phyloP scores from a whole-genome alignment of 2,329 filamentous ascomycete genomes.

The Aquanectria penicillioides region DNA sequence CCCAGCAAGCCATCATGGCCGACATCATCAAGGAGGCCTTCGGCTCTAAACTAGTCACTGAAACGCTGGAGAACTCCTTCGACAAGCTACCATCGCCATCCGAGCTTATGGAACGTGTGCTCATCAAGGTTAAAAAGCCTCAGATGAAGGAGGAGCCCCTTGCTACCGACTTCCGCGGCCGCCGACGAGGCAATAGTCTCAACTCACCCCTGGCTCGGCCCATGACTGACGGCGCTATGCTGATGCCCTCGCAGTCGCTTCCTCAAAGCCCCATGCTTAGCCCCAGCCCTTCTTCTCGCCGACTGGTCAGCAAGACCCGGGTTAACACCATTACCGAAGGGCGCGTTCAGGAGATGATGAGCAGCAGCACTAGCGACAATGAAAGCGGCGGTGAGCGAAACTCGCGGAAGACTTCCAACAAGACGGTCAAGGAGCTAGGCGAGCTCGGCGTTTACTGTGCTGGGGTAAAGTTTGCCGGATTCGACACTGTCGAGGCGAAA shows the following conservation, averaged over 20 bases:
- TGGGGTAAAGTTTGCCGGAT: constrained; percentile 84
- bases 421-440: constrained; percentile 85
- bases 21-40: constrained; percentile 88
- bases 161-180: constrained; percentile 50
- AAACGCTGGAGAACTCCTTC: constrained; percentile 75
- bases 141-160: constrained; percentile 54
- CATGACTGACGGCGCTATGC: constrained; percentile 63
- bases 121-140: constrained; percentile 95
- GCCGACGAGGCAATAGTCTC: constrained; percentile 74
- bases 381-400: constrained; percentile 73
- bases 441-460: constrained; percentile 83
- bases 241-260: constrained; percentile 61
- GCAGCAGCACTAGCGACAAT: constrained; percentile 80
- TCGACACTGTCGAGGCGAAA: constrained; percentile 81
- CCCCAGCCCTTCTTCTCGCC: constrained; percentile 62
- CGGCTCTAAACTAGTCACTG: constrained; percentile 79
- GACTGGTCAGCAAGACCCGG: constrained; percentile 59
- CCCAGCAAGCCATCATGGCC: constrained; percentile 89
- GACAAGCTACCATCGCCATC: constrained; percentile 84
- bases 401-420: constrained; percentile 75
- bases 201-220: constrained; percentile 72
- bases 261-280: constrained; percentile 65
- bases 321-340: constrained; percentile 69
- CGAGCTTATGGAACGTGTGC: constrained; percentile 81
- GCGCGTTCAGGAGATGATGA: constrained; percentile 63